Percentiles rank a stretch among this genome's conserved stretches.
Evolutionary conservation across 2,329 filamentous ascomycete genomes (phyloP).

Genomic region (Diaporthe eres): DNA sequence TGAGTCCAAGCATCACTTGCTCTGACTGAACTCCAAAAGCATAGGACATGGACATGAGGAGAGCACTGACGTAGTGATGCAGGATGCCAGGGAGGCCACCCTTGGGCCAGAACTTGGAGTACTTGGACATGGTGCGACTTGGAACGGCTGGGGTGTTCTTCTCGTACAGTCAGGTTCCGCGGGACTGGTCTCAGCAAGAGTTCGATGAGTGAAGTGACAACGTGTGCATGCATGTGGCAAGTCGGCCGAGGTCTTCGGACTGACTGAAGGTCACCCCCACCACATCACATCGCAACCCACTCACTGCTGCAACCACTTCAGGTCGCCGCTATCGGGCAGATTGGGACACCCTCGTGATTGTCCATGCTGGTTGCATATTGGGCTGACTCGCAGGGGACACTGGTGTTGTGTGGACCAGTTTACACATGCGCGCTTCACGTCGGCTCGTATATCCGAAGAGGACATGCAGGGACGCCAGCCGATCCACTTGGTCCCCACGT

Average conservation of each 20-base stretch:
- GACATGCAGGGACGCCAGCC: conserved; percentile 1
- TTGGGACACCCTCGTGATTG: not conserved
- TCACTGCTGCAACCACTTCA: conserved; percentile 4
- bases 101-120: conserved; percentile 53
- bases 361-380: not conserved
- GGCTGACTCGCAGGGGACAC: conserved; percentile 1
- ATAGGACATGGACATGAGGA: not conserved
- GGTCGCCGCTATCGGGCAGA: not conserved
- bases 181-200: not conserved
- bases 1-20: not conserved
- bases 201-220: not conserved
- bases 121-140: conserved; percentile 43
- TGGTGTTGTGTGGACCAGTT: not conserved
- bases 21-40: not conserved
- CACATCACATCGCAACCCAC: conserved; percentile 3
- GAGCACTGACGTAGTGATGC: conserved; percentile 51
- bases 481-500: not conserved
- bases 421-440: not conserved
- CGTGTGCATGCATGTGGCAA: not conserved
- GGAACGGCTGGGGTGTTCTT: not conserved
- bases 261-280: not conserved
- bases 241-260: conserved; percentile 13
- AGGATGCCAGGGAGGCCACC: conserved; percentile 51
- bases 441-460: conserved; percentile 23
- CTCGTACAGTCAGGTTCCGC: not conserved